Evolutionary conservation across 805 yeast genomes (phyloP).

Genomic region (Sungouiozyma ichnusensis): DNA sequence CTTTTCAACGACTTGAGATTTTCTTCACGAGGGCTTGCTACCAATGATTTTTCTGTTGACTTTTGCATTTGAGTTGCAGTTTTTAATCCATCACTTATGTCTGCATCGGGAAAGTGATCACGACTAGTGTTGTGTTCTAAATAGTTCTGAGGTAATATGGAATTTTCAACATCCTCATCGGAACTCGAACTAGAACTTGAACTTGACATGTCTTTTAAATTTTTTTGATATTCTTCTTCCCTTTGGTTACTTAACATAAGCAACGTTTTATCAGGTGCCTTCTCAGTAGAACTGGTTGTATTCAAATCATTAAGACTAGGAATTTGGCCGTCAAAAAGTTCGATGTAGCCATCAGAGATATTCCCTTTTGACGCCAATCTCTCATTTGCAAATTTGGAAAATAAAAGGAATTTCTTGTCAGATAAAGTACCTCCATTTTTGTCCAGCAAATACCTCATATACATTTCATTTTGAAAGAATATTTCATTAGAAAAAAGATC

Average conservation of each 20-base stretch:
- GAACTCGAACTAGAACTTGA: background rate
- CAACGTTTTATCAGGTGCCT: constrained; percentile 14
- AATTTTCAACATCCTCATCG: background rate
- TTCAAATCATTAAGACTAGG: constrained; percentile 8
- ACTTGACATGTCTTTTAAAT: background rate
- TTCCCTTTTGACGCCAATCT: constrained; percentile 20
- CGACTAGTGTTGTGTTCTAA: too few relatives aligned
- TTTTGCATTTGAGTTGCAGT: too few relatives aligned
- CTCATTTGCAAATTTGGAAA: constrained; percentile 22
- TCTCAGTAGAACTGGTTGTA: background rate
- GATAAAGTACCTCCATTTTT: constrained; percentile 20
- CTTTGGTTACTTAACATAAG: constrained; percentile 4
- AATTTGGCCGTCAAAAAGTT: constrained; percentile 22
- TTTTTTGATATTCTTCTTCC: constrained; percentile 1
- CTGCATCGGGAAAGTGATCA: too few relatives aligned
- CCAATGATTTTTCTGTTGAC: too few relatives aligned
- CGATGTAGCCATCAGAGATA: constrained; percentile 12
- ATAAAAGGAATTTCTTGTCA: constrained; percentile 12
- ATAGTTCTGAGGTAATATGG: background rate
- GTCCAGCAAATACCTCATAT: constrained; percentile 25
- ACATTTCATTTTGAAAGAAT: constrained; percentile 29
- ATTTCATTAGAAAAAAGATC: constrained; percentile 11
- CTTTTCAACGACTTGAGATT: too few relatives aligned
- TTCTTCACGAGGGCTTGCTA: too few relatives aligned
- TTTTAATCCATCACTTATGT: too few relatives aligned